Conservation (phyloP, 2,329 filamentous ascomycete genomes). For the Monosporascus sp. region DNA sequence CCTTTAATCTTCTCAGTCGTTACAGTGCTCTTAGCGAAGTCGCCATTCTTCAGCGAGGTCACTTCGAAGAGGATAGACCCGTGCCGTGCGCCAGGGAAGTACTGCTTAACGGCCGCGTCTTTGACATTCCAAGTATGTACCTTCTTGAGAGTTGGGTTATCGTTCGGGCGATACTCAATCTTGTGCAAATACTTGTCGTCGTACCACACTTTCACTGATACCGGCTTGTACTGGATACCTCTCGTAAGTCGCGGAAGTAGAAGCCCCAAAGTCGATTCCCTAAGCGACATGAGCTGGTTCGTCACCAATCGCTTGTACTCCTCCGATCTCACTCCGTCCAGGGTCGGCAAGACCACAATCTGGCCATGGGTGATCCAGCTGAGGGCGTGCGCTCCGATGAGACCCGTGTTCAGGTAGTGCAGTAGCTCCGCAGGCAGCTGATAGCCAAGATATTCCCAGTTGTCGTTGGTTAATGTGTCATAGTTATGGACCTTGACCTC, state of each 20-base stretch:
- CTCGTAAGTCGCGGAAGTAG: constrained; percentile 75
- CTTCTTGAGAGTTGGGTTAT: constrained; percentile 42
- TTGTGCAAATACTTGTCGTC: constrained; percentile 62
- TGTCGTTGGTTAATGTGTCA: constrained; percentile 71
- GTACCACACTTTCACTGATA: constrained; percentile 81
- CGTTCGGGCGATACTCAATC: constrained; percentile 55
- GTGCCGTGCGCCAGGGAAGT: constrained; percentile 38
- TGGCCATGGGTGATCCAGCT: constrained; percentile 79
- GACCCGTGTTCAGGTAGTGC: constrained; percentile 78
- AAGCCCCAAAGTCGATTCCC: constrained; percentile 71
- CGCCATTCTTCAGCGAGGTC: constrained; percentile 60
- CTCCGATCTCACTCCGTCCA: constrained; percentile 74
- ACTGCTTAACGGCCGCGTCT: constrained; percentile 46
- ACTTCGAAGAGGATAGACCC: constrained; percentile 56
- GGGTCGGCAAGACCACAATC: constrained; percentile 72
- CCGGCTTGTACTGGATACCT: constrained; percentile 74
- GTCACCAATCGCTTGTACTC: constrained; percentile 79
- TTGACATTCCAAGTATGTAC: constrained; percentile 68
- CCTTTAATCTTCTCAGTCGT: constrained; percentile 53
- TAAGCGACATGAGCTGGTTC: constrained; percentile 65
- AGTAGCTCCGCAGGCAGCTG: constrained; percentile 86
- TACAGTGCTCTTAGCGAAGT: constrained; percentile 66
- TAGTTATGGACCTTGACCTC: constrained; percentile 69
- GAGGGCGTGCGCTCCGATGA: constrained; percentile 73
- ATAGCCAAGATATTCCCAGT: constrained; percentile 86